Percentiles rank a stretch among this genome's conserved stretches.
These are phyloP conservation scores for Hyaloperonospora arabidopsidis DNA, from an alignment of 352 stramenopile species.

Conservation along the genomic window DNA sequence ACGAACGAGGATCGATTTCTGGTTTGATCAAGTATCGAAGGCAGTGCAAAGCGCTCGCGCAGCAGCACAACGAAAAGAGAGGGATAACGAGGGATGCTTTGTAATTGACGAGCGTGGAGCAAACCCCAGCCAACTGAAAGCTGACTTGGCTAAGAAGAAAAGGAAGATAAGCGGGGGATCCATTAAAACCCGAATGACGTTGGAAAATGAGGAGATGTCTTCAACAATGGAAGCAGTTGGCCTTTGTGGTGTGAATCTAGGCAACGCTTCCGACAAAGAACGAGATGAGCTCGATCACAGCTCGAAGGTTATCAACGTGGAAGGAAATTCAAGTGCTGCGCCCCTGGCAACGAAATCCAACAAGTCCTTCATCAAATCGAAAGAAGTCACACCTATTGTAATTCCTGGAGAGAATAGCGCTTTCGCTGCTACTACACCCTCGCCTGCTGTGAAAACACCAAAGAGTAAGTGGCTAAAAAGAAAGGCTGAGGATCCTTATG, in stretches of 20 bases:
- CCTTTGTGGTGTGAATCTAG: slow-evolving; percentile 13
- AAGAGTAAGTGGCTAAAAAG: slow-evolving; percentile 34
- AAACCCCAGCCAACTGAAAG: not conserved
- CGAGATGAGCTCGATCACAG: slow-evolving; percentile 10
- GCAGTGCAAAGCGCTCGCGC: slow-evolving; percentile 21
- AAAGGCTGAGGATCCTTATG: slow-evolving; percentile 28
- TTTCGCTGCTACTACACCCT: slow-evolving; percentile 1
- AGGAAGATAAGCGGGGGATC: no score
- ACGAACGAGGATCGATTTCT: slow-evolving; percentile 45
- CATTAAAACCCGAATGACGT: not conserved
- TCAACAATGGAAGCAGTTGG: slow-evolving; percentile 2
- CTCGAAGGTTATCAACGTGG: slow-evolving; percentile 3
- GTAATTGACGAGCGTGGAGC: slow-evolving; percentile 15
- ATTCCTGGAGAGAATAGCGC: not conserved
- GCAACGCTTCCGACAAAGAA: slow-evolving; percentile 22
- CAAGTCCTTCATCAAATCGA: slow-evolving; percentile 4
- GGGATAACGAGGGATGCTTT: slow-evolving; percentile 15
- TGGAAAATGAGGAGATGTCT: slow-evolving; percentile 1
- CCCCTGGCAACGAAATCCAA: slow-evolving; percentile 12
- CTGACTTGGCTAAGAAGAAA: slow-evolving; percentile 15
- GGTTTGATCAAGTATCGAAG: slow-evolving; percentile 51
- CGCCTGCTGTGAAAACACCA: slow-evolving; percentile 26
- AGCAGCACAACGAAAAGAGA: slow-evolving; percentile 10
- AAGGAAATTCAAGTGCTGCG: slow-evolving; percentile 7
- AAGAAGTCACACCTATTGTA: not conserved